Conservation (phyloP, 78 protist genomes). For the Bodo saltans region DNA sequence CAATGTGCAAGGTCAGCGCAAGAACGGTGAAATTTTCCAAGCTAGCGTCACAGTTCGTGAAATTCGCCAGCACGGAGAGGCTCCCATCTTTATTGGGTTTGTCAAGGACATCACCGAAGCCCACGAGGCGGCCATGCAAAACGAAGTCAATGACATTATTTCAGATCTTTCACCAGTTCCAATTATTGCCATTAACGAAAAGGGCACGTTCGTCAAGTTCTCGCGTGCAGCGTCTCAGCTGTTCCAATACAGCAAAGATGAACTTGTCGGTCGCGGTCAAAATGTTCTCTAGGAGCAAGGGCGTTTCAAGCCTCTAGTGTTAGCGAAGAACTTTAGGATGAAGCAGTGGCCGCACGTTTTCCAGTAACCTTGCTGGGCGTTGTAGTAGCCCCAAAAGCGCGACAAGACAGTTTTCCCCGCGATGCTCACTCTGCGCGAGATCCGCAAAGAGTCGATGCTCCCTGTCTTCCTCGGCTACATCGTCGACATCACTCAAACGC, state of each 20-base stretch:
- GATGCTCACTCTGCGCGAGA: not conserved
- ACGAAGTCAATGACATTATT: not conserved
- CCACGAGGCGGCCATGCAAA: not conserved
- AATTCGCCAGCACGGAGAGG: not conserved
- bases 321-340: no score
- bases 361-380: no score
- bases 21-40: constrained; percentile 8
- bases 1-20: not conserved
- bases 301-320: no score
- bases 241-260: not conserved
- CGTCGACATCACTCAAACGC: not conserved
- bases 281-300: no score
- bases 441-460: not conserved
- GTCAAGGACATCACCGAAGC: constrained; percentile 2
- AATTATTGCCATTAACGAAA: not conserved
- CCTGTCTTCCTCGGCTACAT: constrained; percentile 4
- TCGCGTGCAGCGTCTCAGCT: constrained; percentile 11
- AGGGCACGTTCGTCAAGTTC: constrained; percentile 7
- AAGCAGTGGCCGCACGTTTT: no score
- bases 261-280: constrained; percentile 15
- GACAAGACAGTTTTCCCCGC: constrained; percentile 10
- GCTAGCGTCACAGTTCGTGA: not conserved
- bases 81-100: not conserved
- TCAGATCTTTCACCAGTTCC: not conserved
- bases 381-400: not conserved